Evolutionary conservation across 2,329 filamentous ascomycete species (phyloP), one percentile per base, ranked within the genome.

Genomic region (Neoscytalidium dimidiatum): DNA sequence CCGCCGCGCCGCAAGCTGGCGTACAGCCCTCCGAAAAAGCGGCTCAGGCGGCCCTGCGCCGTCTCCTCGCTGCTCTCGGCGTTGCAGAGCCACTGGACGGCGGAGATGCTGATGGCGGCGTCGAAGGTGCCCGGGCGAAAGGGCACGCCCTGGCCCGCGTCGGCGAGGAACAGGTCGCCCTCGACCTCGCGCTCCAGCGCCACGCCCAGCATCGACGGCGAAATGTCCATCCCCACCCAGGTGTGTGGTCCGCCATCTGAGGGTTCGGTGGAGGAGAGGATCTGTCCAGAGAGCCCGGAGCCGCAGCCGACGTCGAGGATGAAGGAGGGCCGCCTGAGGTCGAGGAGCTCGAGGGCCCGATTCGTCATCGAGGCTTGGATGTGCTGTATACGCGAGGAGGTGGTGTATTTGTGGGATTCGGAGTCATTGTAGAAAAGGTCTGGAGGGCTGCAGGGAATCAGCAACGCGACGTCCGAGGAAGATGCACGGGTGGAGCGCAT

Each of bases 11-110:
- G 88, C 68, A 99, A 80, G 66, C 88, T 89, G 0, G 92, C 91
- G 78, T 98, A 99, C 1, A 99, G 80, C 0, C 93, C 92, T 72
- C 96, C 92, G 78, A 99, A 99, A 75, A 99, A 99, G 49, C 94
- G 84, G 4, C 87, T 85, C 28, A 99, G 79, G 5, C 95, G 83
- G 0, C 91, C 92, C 29, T 90, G 86, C 0, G 93, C 91, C 0
- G 86, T 91, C 0, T 95, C 94, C 57, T 96, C 92, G 74, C 88
- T 92, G 66, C 86, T 91, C 77, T 98, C 95, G 44, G 94, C 95
- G 77, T 97, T 98, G 78, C 95, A 99, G 31, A 99, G 84, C 95
- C 95, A 99, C 78, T 99, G 95, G n/a, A 99, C 91, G 0, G 95
- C 95, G 70, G 88, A 92, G 75, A 99, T 98, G 73, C 89, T 93